These are phyloP conservation scores for Candida lessepsii DNA, from an alignment of 805 yeast genomes.

Conservation along the genomic window DNA sequence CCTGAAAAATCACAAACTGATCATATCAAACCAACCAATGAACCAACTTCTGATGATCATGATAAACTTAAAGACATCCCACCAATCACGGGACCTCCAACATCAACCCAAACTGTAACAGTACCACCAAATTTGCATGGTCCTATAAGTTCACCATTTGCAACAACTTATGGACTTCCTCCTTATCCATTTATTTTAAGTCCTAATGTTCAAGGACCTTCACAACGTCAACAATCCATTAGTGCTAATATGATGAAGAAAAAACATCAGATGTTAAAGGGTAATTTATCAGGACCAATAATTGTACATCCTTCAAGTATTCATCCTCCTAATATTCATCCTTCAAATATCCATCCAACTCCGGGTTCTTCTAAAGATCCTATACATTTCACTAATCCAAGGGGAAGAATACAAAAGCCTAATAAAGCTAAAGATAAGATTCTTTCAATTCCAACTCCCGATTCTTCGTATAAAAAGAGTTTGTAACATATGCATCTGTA, in stretches of 20 bases:
- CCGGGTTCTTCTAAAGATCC: slow-evolving; percentile 15
- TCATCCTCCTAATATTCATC: neutral
- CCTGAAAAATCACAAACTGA: neutral
- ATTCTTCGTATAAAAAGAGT: slow-evolving; percentile 5
- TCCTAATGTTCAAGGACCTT: slow-evolving; percentile 11
- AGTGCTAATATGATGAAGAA: slow-evolving; percentile 35
- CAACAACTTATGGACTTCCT: slow-evolving; percentile 8
- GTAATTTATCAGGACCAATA: slow-evolving; percentile 1
- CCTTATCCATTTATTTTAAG: slow-evolving; percentile 9
- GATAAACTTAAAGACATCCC: slow-evolving; percentile 8
- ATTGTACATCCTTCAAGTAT: slow-evolving; percentile 1
- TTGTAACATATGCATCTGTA: slow-evolving; percentile 3
- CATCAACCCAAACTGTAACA: slow-evolving; percentile 10
- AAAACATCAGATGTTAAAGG: slow-evolving; percentile 24
- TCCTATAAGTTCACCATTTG: slow-evolving; percentile 5
- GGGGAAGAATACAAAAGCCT: slow-evolving; percentile 13
- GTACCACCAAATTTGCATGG: slow-evolving; percentile 9
- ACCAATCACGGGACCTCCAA: slow-evolving; percentile 9
- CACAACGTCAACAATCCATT: slow-evolving; percentile 31
- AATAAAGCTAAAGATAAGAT: slow-evolving; percentile 1
- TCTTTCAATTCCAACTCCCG: neutral
- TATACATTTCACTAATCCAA: slow-evolving; percentile 14
- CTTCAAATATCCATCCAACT: slow-evolving; percentile 2
- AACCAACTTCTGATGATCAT: too few species aligned
- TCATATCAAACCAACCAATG: too few species aligned